Evolutionary conservation across 2,329 filamentous ascomycete genomes (phyloP).

Genomic region (Penicillium sp.): DNA sequence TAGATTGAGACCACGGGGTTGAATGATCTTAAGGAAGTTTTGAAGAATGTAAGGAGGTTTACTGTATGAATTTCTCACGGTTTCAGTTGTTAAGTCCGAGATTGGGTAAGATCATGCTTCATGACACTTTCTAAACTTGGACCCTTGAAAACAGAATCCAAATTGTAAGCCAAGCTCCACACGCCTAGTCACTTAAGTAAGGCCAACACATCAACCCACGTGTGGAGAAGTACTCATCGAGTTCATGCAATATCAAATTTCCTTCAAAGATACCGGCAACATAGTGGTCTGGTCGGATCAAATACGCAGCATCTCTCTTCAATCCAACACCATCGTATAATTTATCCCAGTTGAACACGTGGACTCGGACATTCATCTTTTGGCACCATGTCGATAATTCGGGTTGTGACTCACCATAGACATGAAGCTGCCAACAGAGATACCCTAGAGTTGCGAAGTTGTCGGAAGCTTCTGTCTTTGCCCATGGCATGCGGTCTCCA

Average conservation of each 20-base stretch:
- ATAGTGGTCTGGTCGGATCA: slow-evolving; percentile 33
- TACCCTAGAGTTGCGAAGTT: slow-evolving; percentile 27
- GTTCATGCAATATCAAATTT: slow-evolving; percentile 15
- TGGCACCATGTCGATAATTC: slow-evolving; percentile 26
- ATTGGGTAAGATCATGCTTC: too few species aligned
- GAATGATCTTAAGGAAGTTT: too few species aligned
- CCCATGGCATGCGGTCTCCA: slow-evolving; percentile 48
- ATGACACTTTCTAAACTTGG: neutral
- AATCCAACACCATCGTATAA: slow-evolving; percentile 24
- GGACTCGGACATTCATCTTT: slow-evolving; percentile 16
- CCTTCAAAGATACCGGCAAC: slow-evolving; percentile 24
- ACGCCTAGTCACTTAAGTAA: neutral
- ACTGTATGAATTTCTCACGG: neutral
- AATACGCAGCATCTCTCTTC: slow-evolving; percentile 24
- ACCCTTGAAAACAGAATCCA: neutral
- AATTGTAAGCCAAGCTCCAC: neutral
- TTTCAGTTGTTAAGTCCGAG: neutral
- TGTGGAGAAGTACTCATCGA: slow-evolving; percentile 24
- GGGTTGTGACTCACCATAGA: slow-evolving; percentile 22
- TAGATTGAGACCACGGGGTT: too few species aligned
- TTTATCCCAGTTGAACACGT: slow-evolving; percentile 25
- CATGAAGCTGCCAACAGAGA: slow-evolving; percentile 33
- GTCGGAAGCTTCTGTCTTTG: slow-evolving; percentile 19
- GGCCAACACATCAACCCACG: slow-evolving; percentile 3
- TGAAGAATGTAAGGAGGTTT: too few species aligned